A percentile compares a stretch with the other conserved stretches of the same genome.
Conservation (phyloP, 768 basidiomycete species). For the Tricholoma sp. region DNA sequence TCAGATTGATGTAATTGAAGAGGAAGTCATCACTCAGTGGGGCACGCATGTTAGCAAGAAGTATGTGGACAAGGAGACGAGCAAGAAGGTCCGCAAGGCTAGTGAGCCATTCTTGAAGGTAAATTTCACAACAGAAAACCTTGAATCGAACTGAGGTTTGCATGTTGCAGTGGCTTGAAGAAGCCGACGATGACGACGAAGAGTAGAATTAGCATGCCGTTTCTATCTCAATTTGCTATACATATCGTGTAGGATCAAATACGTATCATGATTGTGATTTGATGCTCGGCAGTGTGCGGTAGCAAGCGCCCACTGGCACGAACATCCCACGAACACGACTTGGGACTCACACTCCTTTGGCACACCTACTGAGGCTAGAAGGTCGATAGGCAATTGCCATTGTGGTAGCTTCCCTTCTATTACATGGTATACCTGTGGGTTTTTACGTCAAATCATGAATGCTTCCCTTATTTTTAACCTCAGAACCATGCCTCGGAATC, state of each 20-base stretch:
- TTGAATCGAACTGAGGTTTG: slow-evolving; percentile 4
- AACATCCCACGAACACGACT: too few species aligned
- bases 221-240: not conserved
- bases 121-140: slow-evolving; percentile 12
- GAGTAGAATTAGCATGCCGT: slow-evolving; percentile 23
- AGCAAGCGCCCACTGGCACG: too few species aligned
- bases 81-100: slow-evolving; percentile 94
- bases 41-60: slow-evolving; percentile 96
- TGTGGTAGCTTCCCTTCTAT: not conserved
- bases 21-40: slow-evolving; percentile 87
- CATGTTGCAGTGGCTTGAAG: slow-evolving; percentile 73
- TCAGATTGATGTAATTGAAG: slow-evolving; percentile 88
- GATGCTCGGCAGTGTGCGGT: too few species aligned
- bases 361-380: not conserved
- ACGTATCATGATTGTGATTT: not conserved
- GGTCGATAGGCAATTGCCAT: not conserved
- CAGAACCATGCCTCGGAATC: not conserved
- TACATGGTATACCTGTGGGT: too few species aligned
- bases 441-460: not conserved
- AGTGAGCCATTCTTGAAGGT: slow-evolving; percentile 95
- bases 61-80: slow-evolving; percentile 90
- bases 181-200: slow-evolving; percentile 76
- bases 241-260: too few species aligned
- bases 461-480: not conserved
- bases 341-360: too few species aligned